These are phyloP conservation scores for Speleostelium caveatum DNA, from an alignment of 78 protist genomes.

Conservation along the genomic window DNA sequence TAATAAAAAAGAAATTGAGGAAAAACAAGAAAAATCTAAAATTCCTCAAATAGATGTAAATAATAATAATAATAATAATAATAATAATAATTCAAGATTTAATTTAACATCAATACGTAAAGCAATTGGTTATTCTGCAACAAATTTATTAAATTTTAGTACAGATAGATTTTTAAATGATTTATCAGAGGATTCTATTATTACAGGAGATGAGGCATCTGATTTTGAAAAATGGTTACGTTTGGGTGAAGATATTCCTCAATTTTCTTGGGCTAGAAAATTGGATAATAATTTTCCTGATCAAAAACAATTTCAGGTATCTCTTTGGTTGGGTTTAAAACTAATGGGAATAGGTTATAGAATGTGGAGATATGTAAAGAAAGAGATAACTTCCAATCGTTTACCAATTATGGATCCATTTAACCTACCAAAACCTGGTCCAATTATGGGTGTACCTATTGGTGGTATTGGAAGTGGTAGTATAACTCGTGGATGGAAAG, in stretches of 20 bases:
- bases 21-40: not conserved
- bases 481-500: slow-evolving; percentile 80
- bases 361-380: slow-evolving; percentile 81
- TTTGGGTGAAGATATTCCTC: slow-evolving; percentile 65
- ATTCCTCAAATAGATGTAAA: not conserved
- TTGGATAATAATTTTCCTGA: slow-evolving; percentile 52
- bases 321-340: slow-evolving; percentile 41
- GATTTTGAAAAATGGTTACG: slow-evolving; percentile 52
- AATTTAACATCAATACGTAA: not conserved
- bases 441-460: slow-evolving; percentile 83
- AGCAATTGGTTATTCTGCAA: not conserved
- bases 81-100: not conserved
- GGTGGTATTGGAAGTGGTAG: slow-evolving; percentile 84
- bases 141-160: slow-evolving; percentile 17
- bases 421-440: slow-evolving; percentile 60
- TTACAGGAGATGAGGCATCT: not conserved
- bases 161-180: slow-evolving; percentile 67
- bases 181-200: not conserved
- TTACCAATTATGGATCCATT: slow-evolving; percentile 82
- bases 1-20: not conserved
- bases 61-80: slow-evolving; percentile 9
- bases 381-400: slow-evolving; percentile 28
- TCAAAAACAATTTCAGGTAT: slow-evolving; percentile 64
- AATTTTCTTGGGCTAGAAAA: slow-evolving; percentile 39
- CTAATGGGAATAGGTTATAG: slow-evolving; percentile 65